These are phyloP conservation scores for Irpex sp. DNA, from an alignment of 1,284 basidiomycete genomes.

Conservation along the genomic window DNA sequence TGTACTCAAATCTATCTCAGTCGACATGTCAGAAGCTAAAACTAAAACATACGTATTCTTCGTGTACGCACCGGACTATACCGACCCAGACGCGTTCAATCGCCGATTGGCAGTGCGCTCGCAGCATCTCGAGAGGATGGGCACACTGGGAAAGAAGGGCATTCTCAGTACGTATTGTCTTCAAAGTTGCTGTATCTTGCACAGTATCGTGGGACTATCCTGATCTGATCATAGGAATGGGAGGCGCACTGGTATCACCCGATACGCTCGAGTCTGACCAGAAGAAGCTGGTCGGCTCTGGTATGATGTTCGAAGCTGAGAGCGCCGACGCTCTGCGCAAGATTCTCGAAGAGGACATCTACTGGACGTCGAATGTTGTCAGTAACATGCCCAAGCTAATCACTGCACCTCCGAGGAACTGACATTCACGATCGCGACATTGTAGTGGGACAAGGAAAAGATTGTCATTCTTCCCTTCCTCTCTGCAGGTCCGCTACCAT, in stretches of 20 bases:
- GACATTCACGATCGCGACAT: background rate
- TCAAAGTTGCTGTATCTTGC: background rate
- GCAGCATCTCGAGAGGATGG: slow-evolving; percentile 28
- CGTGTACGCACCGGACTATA: slow-evolving; percentile 38
- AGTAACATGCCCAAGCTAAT: slow-evolving; percentile 9
- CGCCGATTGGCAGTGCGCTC: slow-evolving; percentile 31
- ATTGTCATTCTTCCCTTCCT: slow-evolving; percentile 14
- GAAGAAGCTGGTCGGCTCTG: slow-evolving; percentile 27
- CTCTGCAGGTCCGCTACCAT: slow-evolving; percentile 7
- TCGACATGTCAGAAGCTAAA: slow-evolving; percentile 6
- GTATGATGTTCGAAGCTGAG: slow-evolving; percentile 27
- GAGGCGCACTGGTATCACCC: slow-evolving; percentile 24
- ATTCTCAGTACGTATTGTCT: slow-evolving; percentile 24
- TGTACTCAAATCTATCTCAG: background rate
- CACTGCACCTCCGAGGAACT: background rate
- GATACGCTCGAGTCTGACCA: slow-evolving; percentile 19
- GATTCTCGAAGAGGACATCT: slow-evolving; percentile 27
- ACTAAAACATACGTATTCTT: slow-evolving; percentile 26
- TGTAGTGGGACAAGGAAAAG: slow-evolving; percentile 20
- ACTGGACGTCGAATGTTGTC: slow-evolving; percentile 28
- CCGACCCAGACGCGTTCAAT: slow-evolving; percentile 29
- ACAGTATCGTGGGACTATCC: background rate
- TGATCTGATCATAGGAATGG: slow-evolving; percentile 15
- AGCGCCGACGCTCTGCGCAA: slow-evolving; percentile 24
- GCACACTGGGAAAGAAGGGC: slow-evolving; percentile 17